Base-by-base conservation (phyloP, 345 rosid genomes). In the Brassica carinata region DNA sequence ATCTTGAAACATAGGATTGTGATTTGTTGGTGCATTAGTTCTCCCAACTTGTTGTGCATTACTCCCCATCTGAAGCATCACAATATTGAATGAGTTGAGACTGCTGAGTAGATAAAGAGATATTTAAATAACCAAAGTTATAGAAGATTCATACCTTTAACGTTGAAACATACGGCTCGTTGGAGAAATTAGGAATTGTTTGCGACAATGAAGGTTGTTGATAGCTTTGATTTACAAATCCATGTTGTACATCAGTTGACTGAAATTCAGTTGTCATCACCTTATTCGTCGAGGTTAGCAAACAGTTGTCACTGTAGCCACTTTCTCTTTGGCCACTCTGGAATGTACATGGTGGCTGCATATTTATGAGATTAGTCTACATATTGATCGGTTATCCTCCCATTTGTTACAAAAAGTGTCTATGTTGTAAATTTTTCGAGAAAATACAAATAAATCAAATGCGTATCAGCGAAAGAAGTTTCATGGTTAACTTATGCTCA, bases 41-140 rank as follows among this genome's bases (percentile, higher is more conserved):
- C 17, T 51, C 18, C 27, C 81, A 38, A 48, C 40, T 78, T 33
- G 43, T 71, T 78, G 77, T 15, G 11, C 15, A 53, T 65, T 53
- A 19, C 17, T 63, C 70, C 38, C 59, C 64, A 70, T 64, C 81
- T 78, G 45, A 53, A 0, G 64, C 72, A 71, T 5, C 30, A 64
- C 4, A 70, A 45, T 62, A 70, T 30, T 63, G 8, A 45, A 45
- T 15, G 31, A 18, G 1, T 9, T 5, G 14, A 70, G 75, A 29
- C 31, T 29, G 31, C 4, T 29, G 31, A 29, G 31, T 45, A 19
- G 19, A 69, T 1, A 15, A 14, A 51, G 38, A 34, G 7, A 34
- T 29, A 36, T 57, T 8, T 9, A 26, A 36, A 10, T 61, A 19
- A 17, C 29, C 0, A 53, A 11, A 23, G 13, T 38, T 57, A 38